A percentile compares a stretch with the other conserved stretches of the same genome.
Evolutionary conservation across 352 stramenopile genomes (phyloP).

Genomic region (Phytophthora nicotianae): DNA sequence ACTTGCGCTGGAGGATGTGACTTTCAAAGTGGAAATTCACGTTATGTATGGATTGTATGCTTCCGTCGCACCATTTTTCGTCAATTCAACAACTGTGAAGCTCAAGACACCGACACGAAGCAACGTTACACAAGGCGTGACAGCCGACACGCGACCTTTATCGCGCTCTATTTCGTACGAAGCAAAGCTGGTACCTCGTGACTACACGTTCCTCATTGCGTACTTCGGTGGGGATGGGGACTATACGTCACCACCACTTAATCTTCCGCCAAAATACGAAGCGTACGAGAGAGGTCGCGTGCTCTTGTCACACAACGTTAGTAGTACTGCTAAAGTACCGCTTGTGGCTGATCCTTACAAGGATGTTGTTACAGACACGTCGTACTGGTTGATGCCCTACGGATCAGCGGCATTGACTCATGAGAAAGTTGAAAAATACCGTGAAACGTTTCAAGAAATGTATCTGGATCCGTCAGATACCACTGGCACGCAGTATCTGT

Average conservation of each 20-base stretch:
- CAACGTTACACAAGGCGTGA: constrained; percentile 74
- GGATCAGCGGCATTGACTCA: constrained; percentile 77
- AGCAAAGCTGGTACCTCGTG: constrained; percentile 64
- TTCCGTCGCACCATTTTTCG: constrained; percentile 88
- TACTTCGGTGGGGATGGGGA: constrained; percentile 76
- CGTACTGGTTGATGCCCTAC: constrained; percentile 80
- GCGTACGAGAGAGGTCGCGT: constrained; percentile 93
- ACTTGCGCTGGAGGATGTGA: constrained; percentile 94
- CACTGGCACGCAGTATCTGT: constrained; percentile 55
- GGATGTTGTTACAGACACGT: constrained; percentile 55
- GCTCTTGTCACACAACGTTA: constrained; percentile 94
- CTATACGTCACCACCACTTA: constrained; percentile 86
- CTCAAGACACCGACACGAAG: constrained; percentile 79
- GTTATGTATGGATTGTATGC: constrained; percentile 94
- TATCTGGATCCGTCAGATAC: constrained; percentile 57
- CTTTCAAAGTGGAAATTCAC: constrained; percentile 96
- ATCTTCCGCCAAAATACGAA: constrained; percentile 94
- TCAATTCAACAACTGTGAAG: constrained; percentile 89
- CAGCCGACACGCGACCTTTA: constrained; percentile 69
- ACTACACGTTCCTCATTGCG: constrained; percentile 92
- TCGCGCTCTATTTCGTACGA: constrained; percentile 88
- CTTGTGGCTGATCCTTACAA: constrained; percentile 78
- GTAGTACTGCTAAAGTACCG: constrained; percentile 51
- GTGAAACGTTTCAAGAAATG: constrained; percentile 95
- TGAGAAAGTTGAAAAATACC: constrained; percentile 92